Percentiles rank a stretch among this genome's conserved stretches.
phyloP scores from a whole-genome alignment of 371 early-diverging fungal species.

The Nematocida homosporus region DNA sequence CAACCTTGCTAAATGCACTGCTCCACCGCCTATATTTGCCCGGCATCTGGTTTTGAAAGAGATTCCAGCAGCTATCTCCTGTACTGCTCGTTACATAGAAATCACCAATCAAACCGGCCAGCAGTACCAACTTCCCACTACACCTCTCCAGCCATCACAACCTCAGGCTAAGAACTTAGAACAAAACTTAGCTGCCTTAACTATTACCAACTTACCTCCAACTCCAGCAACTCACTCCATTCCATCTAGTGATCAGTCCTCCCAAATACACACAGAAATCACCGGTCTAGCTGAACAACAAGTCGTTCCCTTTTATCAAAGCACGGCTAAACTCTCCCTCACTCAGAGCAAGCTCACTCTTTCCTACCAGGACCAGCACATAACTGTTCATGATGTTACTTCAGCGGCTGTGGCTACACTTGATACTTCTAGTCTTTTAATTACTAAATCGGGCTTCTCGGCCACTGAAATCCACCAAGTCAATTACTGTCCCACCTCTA shows the following conservation, averaged over 20 bases:
- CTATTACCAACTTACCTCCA: neutral
- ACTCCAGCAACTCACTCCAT: too few relatives aligned
- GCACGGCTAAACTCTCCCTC: neutral
- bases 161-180: neutral
- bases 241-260: neutral
- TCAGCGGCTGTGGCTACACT: neutral
- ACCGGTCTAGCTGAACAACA: too few relatives aligned
- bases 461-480: conserved; percentile 26
- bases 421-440: neutral
- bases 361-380: neutral
- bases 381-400: neutral
- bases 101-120: neutral
- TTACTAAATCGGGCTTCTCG: neutral
- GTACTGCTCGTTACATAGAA: neutral
- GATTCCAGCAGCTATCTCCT: neutral
- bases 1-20: conserved; percentile 1
- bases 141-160: neutral
- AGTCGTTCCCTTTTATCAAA: neutral
- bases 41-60: neutral
- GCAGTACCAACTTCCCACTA: neutral
- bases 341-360: neutral
- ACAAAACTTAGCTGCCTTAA: neutral
- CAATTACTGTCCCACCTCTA: neutral
- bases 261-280: neutral
- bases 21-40: conserved; percentile 38